phyloP scores from a whole-genome alignment of 2,329 filamentous ascomycete species.

The Fusarium haematococcum region DNA sequence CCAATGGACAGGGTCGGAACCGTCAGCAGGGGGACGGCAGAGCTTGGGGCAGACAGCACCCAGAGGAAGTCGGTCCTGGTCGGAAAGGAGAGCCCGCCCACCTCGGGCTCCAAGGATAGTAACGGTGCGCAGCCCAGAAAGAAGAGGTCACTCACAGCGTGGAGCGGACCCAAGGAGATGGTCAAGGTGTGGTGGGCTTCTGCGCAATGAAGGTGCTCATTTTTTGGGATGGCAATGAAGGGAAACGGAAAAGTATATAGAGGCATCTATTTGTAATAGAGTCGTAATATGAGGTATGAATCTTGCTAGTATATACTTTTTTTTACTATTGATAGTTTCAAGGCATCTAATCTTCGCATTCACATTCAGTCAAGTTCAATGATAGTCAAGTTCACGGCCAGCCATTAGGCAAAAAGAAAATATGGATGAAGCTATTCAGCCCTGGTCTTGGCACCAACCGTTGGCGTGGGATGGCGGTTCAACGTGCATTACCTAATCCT shows the following conservation, averaged over 20 bases:
- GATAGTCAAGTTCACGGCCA: not conserved
- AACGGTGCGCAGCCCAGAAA: constrained; percentile 15
- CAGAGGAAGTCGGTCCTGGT: constrained; percentile 38
- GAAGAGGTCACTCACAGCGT: constrained; percentile 30
- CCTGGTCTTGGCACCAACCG: not conserved
- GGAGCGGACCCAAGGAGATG: constrained; percentile 39
- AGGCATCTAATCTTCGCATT: not conserved
- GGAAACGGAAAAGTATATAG: constrained; percentile 28
- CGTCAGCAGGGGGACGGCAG: constrained; percentile 35
- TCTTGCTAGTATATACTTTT: not conserved
- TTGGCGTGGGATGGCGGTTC: not conserved
- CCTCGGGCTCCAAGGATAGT: constrained; percentile 4
- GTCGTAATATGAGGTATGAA: constrained; percentile 25
- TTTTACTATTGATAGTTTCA: not conserved
- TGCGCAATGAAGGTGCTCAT: not conserved
- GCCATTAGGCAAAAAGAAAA: not conserved
- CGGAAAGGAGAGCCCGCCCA: constrained; percentile 18
- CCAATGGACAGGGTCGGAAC: constrained; percentile 31
- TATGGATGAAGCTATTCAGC: not conserved
- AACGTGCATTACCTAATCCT: not conserved
- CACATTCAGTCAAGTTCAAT: not conserved
- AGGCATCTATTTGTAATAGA: constrained; percentile 8
- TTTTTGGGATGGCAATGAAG: constrained; percentile 1
- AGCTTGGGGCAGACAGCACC: constrained; percentile 26
- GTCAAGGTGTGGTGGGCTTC: constrained; percentile 44